A percentile compares a stretch with the other conserved stretches of the same genome.
Evolutionary conservation across 495 filamentous ascomycete species (phyloP).

Genomic region (Penicillium waksmanii): DNA sequence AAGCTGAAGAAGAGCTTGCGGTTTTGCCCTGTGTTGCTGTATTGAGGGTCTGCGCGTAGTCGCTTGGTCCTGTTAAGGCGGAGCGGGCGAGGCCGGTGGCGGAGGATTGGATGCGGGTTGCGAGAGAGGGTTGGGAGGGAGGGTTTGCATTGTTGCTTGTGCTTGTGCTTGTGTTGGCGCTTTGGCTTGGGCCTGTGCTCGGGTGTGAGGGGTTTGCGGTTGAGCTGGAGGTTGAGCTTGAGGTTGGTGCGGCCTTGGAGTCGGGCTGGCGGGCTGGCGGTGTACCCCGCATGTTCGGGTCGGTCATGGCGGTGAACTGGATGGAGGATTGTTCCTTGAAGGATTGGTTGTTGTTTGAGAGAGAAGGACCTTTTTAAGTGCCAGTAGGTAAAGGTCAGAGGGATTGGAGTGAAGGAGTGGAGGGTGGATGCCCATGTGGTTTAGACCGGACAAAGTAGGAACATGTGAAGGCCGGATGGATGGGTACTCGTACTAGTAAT

Average conservation of each 20-base stretch:
- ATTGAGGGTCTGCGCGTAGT: slow-evolving; percentile 27
- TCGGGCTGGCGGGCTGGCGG: slow-evolving; percentile 10
- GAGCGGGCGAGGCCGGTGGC: slow-evolving; percentile 40
- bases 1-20: neutral
- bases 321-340: neutral
- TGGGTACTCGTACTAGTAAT: no score
- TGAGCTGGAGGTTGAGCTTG: neutral
- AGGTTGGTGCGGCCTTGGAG: neutral
- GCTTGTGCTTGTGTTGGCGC: neutral
- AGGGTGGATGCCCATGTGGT: neutral
- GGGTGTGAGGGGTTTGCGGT: neutral
- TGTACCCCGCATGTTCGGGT: slow-evolving; percentile 33
- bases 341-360: neutral
- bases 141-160: neutral
- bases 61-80: slow-evolving; percentile 24
- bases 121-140: slow-evolving; percentile 30
- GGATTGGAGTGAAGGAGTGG: neutral
- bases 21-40: slow-evolving; percentile 29
- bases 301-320: slow-evolving; percentile 6
- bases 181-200: neutral
- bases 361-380: neutral
- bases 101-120: slow-evolving; percentile 44
- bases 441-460: slow-evolving; percentile 22
- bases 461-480: slow-evolving; percentile 27
- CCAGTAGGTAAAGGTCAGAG: neutral